Base-by-base conservation (phyloP, 2,329 filamentous ascomycete species). In the Ascochyta fabae region DNA sequence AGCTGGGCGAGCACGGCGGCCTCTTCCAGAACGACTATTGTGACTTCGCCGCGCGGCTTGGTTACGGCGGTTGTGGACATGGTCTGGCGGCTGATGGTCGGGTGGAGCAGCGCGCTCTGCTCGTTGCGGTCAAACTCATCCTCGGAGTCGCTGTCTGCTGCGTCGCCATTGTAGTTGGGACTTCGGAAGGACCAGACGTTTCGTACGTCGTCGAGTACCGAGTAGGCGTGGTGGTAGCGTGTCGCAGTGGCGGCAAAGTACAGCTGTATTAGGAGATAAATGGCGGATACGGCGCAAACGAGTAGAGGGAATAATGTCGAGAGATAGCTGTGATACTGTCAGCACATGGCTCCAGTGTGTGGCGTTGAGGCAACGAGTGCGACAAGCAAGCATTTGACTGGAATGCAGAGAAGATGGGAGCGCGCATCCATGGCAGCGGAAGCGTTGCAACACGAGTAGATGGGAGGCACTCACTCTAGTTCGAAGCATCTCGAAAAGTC, bases 221-320 rank as follows among this genome's bases (percentile, higher is more conserved):
- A 81, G 78, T 93, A 92, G 45, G 80, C 80, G 61, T 82, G 76
- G 59, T 78, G 71, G 68, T 80, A 80, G 77, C 82, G 84, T 74
- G 81, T 79, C 64, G 79, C 78, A 60, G 82, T 74, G 59, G 80
- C 79, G 53, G 83, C 83, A 56, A 81, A 79, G 61, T 86, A 74
- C 65, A 83, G 79, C 69, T 88, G 86, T 65, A 83, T 71, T 19
- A 83, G 65, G 53, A 96, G 83, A 64, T 87, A 81, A 48, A 90
- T 72, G 62, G 93, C 74, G 6, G 95, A 98, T 24, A 89, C 66
- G 60, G 78, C 83, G 75, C 92, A 85, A 54, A 89, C 81, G 58
- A 88, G 78, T 58, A 95, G 80, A 50, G 95, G 95, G 50, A 98
- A 82, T 42, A 96, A 80, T 58, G 91, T 86, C 76, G 91, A 88